Base-by-base conservation (phyloP, 2,329 filamentous ascomycete genomes). In the Cercospora sp. region DNA sequence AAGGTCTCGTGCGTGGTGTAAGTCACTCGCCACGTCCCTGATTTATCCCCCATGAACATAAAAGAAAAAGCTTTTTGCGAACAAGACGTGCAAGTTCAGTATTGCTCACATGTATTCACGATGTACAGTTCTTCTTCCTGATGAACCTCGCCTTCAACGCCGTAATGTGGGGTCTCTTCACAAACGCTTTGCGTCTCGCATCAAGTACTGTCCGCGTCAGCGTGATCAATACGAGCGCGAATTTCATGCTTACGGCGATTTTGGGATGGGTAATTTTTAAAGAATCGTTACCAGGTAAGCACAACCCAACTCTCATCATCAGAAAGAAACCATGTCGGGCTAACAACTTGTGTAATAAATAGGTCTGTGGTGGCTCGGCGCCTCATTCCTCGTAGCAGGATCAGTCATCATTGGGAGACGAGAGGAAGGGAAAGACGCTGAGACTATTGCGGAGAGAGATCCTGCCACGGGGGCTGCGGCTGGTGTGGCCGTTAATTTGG, bases 81-180 rank as follows among this genome's bases (percentile, higher is more conserved):
- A n/a, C n/a, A n/a, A n/a, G n/a, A n/a, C n/a, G n/a, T n/a, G n/a
- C n/a, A n/a, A n/a, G n/a, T n/a, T n/a, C n/a, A n/a, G n/a, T n/a
- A n/a, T n/a, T n/a, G n/a, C n/a, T n/a, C n/a, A n/a, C n/a, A n/a
- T n/a, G n/a, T n/a, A n/a, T n/a, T n/a, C n/a, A n/a, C n/a, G n/a
- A n/a, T n/a, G n/a, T n/a, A n/a, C n/a, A 92, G 90, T 80, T 86
- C 51, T 94, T 94, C 83, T 94, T 94, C 75, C 85, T 82, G 0
- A 84, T 94, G 12, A 94, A 93, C 75, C 83, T 93, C 55, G 78
- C 86, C 62, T 93, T 93, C 79, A 93, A 93, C 75, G 90, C 87
- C 63, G 83, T 92, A 79, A 94, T 94, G 91, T 94, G 91, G 91
- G 88, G 90, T 0, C 85, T 94, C 59, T 94, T 94, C 81, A 94